Evolutionary conservation across 169 alveolate genomes (phyloP).

Genomic region (Toxoplasma gondii): DNA sequence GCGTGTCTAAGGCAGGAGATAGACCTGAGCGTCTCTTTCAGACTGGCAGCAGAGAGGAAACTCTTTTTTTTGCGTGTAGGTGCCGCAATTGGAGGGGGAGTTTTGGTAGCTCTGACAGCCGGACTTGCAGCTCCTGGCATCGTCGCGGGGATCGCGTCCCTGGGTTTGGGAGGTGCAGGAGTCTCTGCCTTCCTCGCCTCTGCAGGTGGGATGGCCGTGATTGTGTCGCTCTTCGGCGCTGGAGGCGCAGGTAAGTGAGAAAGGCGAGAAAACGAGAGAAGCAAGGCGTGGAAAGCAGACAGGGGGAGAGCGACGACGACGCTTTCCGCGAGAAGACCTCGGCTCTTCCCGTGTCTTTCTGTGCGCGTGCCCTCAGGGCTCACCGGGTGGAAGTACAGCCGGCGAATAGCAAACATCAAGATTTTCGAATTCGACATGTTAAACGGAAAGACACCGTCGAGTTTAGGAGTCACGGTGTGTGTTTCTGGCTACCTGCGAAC

Average conservation of each 20-base stretch:
- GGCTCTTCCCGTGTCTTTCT: too few species aligned
- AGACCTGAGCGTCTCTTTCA: too few species aligned
- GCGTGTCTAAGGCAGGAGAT: too few species aligned
- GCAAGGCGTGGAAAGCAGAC: not conserved
- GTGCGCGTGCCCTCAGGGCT: slow-evolving; percentile 53
- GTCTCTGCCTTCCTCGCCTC: slow-evolving; percentile 80
- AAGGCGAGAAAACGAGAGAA: too few species aligned
- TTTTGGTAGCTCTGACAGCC: slow-evolving; percentile 87
- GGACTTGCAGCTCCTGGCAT: slow-evolving; percentile 90
- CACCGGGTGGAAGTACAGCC: slow-evolving; percentile 81
- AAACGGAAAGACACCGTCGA: slow-evolving; percentile 76
- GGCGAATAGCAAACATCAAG: slow-evolving; percentile 78
- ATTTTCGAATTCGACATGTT: slow-evolving; percentile 80
- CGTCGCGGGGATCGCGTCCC: slow-evolving; percentile 81
- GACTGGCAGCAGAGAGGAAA: not conserved
- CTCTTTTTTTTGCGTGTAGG: slow-evolving; percentile 61
- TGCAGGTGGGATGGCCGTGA: slow-evolving; percentile 81
- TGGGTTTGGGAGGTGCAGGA: slow-evolving; percentile 62
- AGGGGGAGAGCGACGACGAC: not conserved
- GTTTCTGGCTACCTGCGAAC: slow-evolving; percentile 79
- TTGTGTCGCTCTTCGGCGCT: slow-evolving; percentile 84
- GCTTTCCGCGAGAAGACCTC: too few species aligned
- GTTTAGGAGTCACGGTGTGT: slow-evolving; percentile 81
- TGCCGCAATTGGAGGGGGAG: slow-evolving; percentile 89
- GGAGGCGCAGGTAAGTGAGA: slow-evolving; percentile 79